Evolutionary conservation across 331 rosid genomes (phyloP).

Genomic region (Arachis monticola): DNA sequence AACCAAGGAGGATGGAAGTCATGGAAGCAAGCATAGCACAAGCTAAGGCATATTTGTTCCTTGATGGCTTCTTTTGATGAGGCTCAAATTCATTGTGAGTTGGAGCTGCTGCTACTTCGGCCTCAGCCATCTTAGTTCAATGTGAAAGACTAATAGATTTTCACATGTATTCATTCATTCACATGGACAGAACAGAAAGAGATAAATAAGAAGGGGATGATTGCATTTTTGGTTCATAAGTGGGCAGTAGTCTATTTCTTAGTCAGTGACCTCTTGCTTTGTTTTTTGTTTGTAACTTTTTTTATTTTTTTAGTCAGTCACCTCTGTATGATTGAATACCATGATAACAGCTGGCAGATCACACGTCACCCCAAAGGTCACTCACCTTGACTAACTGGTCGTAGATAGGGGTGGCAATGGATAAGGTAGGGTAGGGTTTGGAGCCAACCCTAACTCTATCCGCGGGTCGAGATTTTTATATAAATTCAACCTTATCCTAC

Average conservation of each 20-base stretch:
- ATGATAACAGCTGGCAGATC: not conserved
- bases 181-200: not conserved
- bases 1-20: conserved; percentile 68
- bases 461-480: too few relatives aligned
- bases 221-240: not conserved
- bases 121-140: conserved; percentile 36
- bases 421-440: too few relatives aligned
- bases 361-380: not conserved
- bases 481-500: too few relatives aligned
- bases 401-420: not conserved
- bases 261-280: not conserved
- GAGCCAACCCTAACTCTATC: too few relatives aligned
- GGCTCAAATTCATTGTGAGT: conserved; percentile 44
- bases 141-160: not conserved
- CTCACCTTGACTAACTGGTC: not conserved
- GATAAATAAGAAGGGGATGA: not conserved
- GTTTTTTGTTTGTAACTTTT: too few relatives aligned
- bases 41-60: conserved; percentile 36
- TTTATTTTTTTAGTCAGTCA: too few relatives aligned
- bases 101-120: conserved; percentile 2
- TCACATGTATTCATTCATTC: not conserved
- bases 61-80: conserved; percentile 37
- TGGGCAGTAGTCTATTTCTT: not conserved
- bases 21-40: conserved; percentile 82
- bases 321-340: not conserved